phyloP scores from a whole-genome alignment of 257 asterid genomes.

The Asclepias syriaca region DNA sequence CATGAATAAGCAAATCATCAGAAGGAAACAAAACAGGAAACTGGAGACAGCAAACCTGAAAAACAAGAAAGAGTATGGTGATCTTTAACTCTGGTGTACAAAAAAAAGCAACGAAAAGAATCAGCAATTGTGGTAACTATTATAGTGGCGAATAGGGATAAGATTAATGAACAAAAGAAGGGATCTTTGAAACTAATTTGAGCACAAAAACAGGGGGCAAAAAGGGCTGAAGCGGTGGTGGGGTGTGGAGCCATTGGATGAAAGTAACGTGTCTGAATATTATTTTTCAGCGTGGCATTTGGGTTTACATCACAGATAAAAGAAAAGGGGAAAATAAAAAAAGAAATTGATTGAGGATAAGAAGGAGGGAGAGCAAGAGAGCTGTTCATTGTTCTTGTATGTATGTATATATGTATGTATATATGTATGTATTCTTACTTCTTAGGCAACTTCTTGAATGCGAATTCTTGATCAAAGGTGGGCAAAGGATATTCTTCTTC shows the following conservation, averaged over 20 bases:
- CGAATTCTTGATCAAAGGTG: neutral
- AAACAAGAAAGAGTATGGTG: neutral
- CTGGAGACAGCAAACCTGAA: neutral
- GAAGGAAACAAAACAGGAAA: neutral
- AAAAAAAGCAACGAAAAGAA: neutral
- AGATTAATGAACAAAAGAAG: too few relatives aligned
- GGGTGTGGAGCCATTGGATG: conserved; percentile 7
- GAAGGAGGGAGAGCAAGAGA: neutral
- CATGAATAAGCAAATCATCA: neutral
- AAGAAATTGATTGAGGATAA: neutral
- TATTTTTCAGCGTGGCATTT: conserved; percentile 4
- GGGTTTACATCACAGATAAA: neutral
- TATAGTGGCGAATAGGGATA: neutral
- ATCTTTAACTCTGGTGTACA: neutral
- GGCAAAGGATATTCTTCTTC: neutral
- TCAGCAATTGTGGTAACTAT: neutral
- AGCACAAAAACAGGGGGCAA: neutral
- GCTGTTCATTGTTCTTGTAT: too few relatives aligned
- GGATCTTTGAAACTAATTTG: neutral
- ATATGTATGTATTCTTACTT: neutral
- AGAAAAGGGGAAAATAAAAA: neutral
- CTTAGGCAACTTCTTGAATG: neutral
- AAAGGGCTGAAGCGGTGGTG: conserved; percentile 5
- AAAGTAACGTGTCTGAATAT: conserved; percentile 4
- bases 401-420: neutral